Conservation (phyloP, 2,329 filamentous ascomycete species). For the Botrytis galanthina region DNA sequence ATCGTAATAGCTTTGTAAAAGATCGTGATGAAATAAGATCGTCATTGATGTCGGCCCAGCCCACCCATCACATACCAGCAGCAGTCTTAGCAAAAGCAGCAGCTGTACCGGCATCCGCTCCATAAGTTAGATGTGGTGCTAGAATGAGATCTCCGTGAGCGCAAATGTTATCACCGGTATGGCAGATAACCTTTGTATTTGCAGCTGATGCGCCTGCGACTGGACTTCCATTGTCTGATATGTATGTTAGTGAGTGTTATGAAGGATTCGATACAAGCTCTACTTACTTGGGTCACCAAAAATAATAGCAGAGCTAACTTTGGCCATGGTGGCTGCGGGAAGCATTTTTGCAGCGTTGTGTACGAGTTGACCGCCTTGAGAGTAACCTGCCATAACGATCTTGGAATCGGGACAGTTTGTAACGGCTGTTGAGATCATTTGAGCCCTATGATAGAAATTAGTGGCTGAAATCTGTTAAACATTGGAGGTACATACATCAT, state of each 20-base stretch:
- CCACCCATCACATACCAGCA: not conserved
- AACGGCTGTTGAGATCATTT: constrained; percentile 26
- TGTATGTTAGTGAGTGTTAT: not conserved
- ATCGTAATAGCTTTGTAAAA: too few relatives aligned
- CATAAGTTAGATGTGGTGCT: constrained; percentile 31
- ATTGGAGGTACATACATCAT: constrained; percentile 40
- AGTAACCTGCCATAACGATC: constrained; percentile 32
- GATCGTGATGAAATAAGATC: not conserved
- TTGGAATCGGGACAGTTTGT: constrained; percentile 26
- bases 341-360: constrained; percentile 28
- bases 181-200: constrained; percentile 30
- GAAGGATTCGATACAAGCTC: not conserved
- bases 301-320: constrained; percentile 30
- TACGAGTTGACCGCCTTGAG: constrained; percentile 34
- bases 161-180: constrained; percentile 32
- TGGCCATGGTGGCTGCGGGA: constrained; percentile 23
- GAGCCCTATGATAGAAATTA: constrained; percentile 21
- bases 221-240: constrained; percentile 28
- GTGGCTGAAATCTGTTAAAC: not conserved
- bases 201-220: constrained; percentile 24
- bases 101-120: constrained; percentile 28
- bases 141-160: constrained; percentile 25
- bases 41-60: not conserved
- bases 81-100: constrained; percentile 28
- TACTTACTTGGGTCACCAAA: constrained; percentile 33